phyloP scores from a whole-genome alignment of 2,329 filamentous ascomycete genomes.

The Neofusicoccum cordaticola region DNA sequence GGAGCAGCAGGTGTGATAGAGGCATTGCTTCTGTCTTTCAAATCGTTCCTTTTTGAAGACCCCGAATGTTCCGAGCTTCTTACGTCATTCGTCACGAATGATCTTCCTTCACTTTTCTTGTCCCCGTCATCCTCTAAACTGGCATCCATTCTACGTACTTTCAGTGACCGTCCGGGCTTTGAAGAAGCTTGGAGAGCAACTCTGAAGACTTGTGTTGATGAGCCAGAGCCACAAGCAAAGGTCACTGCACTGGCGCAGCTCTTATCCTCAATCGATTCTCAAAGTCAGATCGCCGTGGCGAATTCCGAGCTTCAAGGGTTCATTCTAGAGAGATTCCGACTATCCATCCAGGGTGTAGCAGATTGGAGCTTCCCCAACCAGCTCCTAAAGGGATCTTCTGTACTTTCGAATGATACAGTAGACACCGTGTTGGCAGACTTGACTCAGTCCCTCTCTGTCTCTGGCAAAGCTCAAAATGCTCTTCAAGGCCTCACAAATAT shows the following conservation, averaged over 20 bases:
- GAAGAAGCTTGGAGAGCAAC: conserved; percentile 30
- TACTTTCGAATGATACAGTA: conserved; percentile 35
- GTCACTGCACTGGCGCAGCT: conserved; percentile 31
- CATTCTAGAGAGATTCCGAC: conserved; percentile 29
- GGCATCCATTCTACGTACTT: conserved; percentile 61
- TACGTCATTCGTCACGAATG: conserved; percentile 50
- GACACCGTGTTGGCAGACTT: conserved; percentile 39
- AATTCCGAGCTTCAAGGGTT: conserved; percentile 37
- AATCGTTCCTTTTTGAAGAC: conserved; percentile 40
- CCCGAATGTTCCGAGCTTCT: conserved; percentile 42
- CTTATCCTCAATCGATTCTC: conserved; percentile 36
- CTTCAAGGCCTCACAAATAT: conserved; percentile 48
- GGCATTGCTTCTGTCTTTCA: conserved; percentile 47
- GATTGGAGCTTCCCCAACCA: conserved; percentile 38
- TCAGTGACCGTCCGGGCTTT: conserved; percentile 30
- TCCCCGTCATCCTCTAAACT: conserved; percentile 69
- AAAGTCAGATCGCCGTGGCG: conserved; percentile 34
- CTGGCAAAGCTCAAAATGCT: conserved; percentile 31
- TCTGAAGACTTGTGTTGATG: conserved; percentile 30
- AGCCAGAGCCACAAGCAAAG: conserved; percentile 28
- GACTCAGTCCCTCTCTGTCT: conserved; percentile 38
- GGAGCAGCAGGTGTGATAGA: conserved; percentile 61
- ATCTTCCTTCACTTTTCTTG: conserved; percentile 58
- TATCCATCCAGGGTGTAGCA: conserved; percentile 29
- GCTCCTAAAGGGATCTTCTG: conserved; percentile 34